Evolutionary conservation across 1,284 basidiomycete genomes (phyloP).

Genomic region (Porogramme epimiltina): DNA sequence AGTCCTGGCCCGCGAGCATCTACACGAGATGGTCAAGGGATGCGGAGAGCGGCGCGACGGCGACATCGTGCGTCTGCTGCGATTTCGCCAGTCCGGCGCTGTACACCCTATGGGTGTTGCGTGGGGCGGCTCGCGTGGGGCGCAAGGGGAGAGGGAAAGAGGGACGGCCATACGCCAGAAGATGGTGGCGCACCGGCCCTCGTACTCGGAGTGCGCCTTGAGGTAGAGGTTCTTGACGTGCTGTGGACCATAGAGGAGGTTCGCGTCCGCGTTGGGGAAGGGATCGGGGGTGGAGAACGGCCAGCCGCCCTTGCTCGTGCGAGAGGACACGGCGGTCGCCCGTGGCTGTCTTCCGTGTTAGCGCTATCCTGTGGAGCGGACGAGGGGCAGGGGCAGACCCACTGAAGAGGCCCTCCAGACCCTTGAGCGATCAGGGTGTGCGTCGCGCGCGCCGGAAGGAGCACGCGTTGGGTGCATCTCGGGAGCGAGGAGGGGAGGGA

Average conservation of each 20-base stretch:
- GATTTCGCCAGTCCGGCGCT: conserved; percentile 87
- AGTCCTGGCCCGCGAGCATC: conserved; percentile 77
- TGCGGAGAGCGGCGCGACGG: conserved; percentile 73
- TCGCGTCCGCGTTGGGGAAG: conserved; percentile 72
- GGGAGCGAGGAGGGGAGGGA: neutral
- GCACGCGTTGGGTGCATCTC: neutral
- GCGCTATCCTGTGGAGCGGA: too few species aligned
- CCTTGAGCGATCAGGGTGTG: conserved; percentile 92
- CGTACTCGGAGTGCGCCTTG: conserved; percentile 72
- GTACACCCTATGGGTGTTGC: conserved; percentile 71
- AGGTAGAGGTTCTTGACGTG: conserved; percentile 90
- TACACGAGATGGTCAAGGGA: conserved; percentile 84
- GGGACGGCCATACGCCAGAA: too few species aligned
- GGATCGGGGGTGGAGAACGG: conserved; percentile 77
- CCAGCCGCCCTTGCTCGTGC: conserved; percentile 87
- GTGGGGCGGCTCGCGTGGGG: neutral
- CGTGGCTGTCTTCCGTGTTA: too few species aligned
- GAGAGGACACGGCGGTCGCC: conserved; percentile 90
- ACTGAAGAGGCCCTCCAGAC: conserved; percentile 85
- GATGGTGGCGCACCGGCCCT: too few species aligned
- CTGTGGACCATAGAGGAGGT: conserved; percentile 69
- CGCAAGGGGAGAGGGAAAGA: conserved; percentile 66
- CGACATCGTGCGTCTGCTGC: conserved; percentile 81
- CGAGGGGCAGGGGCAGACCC: too few species aligned
- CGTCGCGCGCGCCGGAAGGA: conserved; percentile 83